These are phyloP conservation scores for Neurospora pannonica DNA, from an alignment of 495 filamentous ascomycete genomes.

Conservation along the genomic window DNA sequence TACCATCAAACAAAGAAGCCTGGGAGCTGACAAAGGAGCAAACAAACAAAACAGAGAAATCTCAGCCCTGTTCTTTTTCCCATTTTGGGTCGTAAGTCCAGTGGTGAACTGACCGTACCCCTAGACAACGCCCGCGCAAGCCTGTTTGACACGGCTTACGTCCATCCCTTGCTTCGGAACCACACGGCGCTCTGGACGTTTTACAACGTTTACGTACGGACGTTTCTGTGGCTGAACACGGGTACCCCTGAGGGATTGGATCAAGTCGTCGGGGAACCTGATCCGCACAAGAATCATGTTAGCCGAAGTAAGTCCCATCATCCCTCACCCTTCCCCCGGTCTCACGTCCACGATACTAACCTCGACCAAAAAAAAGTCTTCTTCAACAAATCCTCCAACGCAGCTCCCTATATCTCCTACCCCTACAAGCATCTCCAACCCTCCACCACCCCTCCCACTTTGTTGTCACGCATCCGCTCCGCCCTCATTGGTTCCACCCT, in stretches of 20 bases:
- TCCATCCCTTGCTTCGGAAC: conserved; percentile 31
- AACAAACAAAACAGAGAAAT: conserved; percentile 10
- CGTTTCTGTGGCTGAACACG: conserved; percentile 29
- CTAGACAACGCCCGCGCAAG: conserved; percentile 33
- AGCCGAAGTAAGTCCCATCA: conserved; percentile 6
- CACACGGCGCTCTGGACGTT: conserved; percentile 30
- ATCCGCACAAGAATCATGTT: conserved; percentile 9
- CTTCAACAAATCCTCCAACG: conserved; percentile 32
- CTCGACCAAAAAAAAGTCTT: conserved; percentile 18
- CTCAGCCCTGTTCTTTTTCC: conserved; percentile 22
- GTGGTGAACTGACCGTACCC: conserved; percentile 21
- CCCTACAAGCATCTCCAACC: conserved; percentile 22
- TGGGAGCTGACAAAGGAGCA: background rate
- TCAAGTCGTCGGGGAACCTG: conserved; percentile 20
- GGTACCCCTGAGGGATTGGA: conserved; percentile 30
- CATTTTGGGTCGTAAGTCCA: conserved; percentile 18
- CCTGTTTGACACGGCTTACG: conserved; percentile 41
- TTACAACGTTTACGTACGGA: conserved; percentile 31
- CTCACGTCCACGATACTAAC: too few species aligned
- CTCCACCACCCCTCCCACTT: background rate
- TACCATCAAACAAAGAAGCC: background rate
- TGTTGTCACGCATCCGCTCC: conserved; percentile 17
- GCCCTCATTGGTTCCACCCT: conserved; percentile 23
- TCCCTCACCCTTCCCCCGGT: too few species aligned
- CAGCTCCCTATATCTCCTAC: conserved; percentile 28